Evolutionary conservation across 208 protist species (phyloP).

Genomic region (Leishmania gerbilli): DNA sequence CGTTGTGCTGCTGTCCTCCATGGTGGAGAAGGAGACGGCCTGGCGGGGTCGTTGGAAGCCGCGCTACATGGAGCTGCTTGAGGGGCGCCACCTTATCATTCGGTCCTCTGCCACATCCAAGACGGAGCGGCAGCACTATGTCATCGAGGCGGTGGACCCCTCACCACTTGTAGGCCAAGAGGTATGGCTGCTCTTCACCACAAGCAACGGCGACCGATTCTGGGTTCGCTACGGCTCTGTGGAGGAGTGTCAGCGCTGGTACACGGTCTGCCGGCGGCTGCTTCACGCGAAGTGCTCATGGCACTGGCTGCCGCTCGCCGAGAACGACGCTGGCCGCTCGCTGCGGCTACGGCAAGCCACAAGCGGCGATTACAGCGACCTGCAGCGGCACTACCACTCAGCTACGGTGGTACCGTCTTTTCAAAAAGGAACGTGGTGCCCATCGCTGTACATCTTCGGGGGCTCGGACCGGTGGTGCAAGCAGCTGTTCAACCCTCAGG

Average conservation of each 20-base stretch:
- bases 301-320: constrained; percentile 57
- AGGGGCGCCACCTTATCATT: constrained; percentile 61
- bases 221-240: constrained; percentile 61
- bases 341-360: constrained; percentile 25
- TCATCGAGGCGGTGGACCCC: constrained; percentile 51
- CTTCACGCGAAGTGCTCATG: constrained; percentile 47
- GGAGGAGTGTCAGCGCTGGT: constrained; percentile 55
- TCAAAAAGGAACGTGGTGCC: constrained; percentile 17
- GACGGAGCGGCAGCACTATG: constrained; percentile 48
- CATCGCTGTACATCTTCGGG: constrained; percentile 48
- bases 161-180: constrained; percentile 27
- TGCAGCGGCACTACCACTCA: constrained; percentile 63
- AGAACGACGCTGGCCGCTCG: constrained; percentile 26
- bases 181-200: constrained; percentile 53
- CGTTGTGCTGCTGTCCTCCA: constrained; percentile 33
- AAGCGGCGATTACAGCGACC: constrained; percentile 35
- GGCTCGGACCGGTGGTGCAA: constrained; percentile 38
- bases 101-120: constrained; percentile 22
- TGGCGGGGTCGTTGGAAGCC: constrained; percentile 68
- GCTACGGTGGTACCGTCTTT: constrained; percentile 30
- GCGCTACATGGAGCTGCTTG: constrained; percentile 58
- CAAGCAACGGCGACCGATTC: constrained; percentile 61
- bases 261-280: constrained; percentile 27
- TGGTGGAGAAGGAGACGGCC: constrained; percentile 64
- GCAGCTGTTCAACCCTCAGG: constrained; percentile 33